Evolutionary conservation across 129 eudicot species (phyloP).

Genomic region (Mikania micrantha): DNA sequence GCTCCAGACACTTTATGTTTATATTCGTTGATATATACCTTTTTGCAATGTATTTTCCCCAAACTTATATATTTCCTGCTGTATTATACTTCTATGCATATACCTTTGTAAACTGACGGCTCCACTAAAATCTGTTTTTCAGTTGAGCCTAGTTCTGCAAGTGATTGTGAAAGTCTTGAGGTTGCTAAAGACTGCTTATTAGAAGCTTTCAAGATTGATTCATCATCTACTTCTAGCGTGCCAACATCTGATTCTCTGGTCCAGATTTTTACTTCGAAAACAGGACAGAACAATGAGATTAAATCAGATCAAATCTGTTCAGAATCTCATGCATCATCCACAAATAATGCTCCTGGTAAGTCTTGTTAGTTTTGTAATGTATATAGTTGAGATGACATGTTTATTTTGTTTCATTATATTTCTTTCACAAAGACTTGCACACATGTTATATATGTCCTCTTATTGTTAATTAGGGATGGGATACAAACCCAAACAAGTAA

Average conservation of each 20-base stretch:
- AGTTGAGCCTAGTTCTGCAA: constrained; percentile 75
- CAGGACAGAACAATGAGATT: constrained; percentile 15
- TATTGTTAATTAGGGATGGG: too few relatives aligned
- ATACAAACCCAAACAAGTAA: too few relatives aligned
- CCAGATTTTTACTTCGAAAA: constrained; percentile 45
- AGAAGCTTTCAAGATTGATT: constrained; percentile 65
- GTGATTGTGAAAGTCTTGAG: constrained; percentile 76
- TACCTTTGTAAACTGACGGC: neutral
- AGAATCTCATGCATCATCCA: constrained; percentile 22
- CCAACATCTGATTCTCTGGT: constrained; percentile 50
- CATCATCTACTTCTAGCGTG: constrained; percentile 24
- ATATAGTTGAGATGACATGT: neutral
- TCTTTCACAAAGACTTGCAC: neutral
- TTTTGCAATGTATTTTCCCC: neutral
- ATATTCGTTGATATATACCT: neutral
- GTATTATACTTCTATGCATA: neutral
- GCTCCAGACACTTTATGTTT: neutral
- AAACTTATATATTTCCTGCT: neutral
- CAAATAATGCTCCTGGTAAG: constrained; percentile 25
- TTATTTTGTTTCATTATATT: neutral
- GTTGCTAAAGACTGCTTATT: constrained; percentile 76
- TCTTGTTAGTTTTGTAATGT: constrained; percentile 4
- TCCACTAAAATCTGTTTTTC: constrained; percentile 22
- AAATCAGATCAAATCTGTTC: constrained; percentile 25
- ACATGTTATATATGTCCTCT: neutral